phyloP scores from a whole-genome alignment of 768 basidiomycete genomes.

The Suillus plorans region DNA sequence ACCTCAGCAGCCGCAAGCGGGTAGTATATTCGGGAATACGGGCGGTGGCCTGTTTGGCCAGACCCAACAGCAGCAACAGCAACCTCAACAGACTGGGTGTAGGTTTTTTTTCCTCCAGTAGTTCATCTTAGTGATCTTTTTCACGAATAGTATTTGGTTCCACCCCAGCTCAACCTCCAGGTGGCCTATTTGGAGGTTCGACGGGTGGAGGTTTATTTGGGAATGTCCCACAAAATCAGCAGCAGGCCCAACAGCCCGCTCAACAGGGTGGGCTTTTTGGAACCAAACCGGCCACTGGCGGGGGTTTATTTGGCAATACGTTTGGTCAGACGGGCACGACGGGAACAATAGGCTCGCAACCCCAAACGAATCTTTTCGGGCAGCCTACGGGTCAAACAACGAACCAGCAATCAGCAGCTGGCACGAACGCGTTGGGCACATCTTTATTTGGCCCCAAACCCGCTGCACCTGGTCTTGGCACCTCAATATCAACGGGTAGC shows the following conservation, averaged over 20 bases:
- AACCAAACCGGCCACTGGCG: slow-evolving; percentile 31
- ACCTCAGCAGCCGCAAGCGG: slow-evolving; percentile 18
- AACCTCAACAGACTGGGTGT: slow-evolving; percentile 40
- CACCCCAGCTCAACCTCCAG: slow-evolving; percentile 35
- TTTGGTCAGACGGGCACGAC: slow-evolving; percentile 43
- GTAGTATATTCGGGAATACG: slow-evolving; percentile 28
- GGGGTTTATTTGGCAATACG: slow-evolving; percentile 46
- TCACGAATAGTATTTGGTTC: not conserved
- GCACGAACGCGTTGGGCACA: slow-evolving; percentile 35
- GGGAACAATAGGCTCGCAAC: slow-evolving; percentile 28
- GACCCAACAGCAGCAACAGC: slow-evolving; percentile 37
- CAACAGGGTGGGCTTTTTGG: slow-evolving; percentile 30
- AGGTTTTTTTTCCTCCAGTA: slow-evolving; percentile 29
- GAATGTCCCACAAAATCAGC: slow-evolving; percentile 32
- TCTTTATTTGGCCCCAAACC: slow-evolving; percentile 54
- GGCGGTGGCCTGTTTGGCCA: slow-evolving; percentile 32
- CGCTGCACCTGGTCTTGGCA: slow-evolving; percentile 46
- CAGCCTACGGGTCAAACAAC: slow-evolving; percentile 45
- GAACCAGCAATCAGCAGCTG: slow-evolving; percentile 37
- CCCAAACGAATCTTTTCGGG: slow-evolving; percentile 48
- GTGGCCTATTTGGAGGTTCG: slow-evolving; percentile 11
- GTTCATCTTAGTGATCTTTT: not conserved
- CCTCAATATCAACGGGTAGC: slow-evolving; percentile 38
- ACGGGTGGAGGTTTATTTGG: slow-evolving; percentile 38
- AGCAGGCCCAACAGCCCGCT: slow-evolving; percentile 36